Evolutionary conservation across 1,284 basidiomycete species (phyloP).

Genomic region (Termitomyces sp.): DNA sequence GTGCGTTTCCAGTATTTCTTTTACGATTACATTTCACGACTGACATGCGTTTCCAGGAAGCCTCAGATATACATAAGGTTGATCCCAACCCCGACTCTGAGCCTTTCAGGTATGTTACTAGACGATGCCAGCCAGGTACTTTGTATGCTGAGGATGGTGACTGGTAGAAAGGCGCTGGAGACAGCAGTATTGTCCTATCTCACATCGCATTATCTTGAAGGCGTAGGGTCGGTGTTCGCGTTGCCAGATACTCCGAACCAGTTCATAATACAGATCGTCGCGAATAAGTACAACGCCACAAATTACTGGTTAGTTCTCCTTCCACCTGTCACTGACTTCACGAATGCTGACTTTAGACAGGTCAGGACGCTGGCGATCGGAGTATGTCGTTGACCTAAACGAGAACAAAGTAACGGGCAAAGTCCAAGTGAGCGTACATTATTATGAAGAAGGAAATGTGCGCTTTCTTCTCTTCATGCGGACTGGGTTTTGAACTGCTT

Average conservation of each 20-base stretch:
- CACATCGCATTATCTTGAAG: slow-evolving; percentile 72
- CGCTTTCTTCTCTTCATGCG: slow-evolving; percentile 18
- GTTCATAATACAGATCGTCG: slow-evolving; percentile 79
- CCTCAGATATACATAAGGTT: slow-evolving; percentile 62
- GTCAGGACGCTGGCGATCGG: slow-evolving; percentile 92
- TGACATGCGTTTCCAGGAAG: slow-evolving; percentile 49
- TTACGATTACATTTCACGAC: neutral
- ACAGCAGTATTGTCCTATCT: slow-evolving; percentile 66
- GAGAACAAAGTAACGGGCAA: slow-evolving; percentile 55
- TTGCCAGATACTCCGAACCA: slow-evolving; percentile 34
- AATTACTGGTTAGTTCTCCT: slow-evolving; percentile 76
- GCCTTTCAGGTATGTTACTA: slow-evolving; percentile 59
- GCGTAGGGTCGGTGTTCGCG: slow-evolving; percentile 69
- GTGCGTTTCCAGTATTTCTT: slow-evolving; percentile 38
- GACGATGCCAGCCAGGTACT: neutral
- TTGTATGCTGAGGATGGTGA: neutral
- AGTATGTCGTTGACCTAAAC: slow-evolving; percentile 59
- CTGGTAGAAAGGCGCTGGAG: slow-evolving; percentile 63
- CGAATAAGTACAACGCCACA: slow-evolving; percentile 88
- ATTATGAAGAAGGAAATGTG: slow-evolving; percentile 95
- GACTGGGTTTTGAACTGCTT: neutral
- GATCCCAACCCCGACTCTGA: slow-evolving; percentile 65
- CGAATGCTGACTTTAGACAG: slow-evolving; percentile 32
- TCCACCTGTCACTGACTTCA: slow-evolving; percentile 1
- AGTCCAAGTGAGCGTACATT: slow-evolving; percentile 84